These are phyloP conservation scores for Bullera alba DNA, from an alignment of 768 basidiomycete genomes.

Conservation along the genomic window DNA sequence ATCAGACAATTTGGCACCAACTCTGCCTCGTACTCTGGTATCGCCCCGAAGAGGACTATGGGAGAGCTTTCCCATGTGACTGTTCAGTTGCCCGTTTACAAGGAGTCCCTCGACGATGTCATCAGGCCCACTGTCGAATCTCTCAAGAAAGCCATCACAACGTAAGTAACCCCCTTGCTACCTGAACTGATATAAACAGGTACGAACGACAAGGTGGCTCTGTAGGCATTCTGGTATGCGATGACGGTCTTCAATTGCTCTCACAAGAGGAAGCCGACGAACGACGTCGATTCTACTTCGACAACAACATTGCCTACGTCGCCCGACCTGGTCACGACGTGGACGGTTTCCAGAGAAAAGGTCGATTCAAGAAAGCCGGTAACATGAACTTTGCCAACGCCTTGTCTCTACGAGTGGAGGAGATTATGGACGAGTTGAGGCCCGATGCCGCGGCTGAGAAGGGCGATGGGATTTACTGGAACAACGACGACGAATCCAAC, in stretches of 20 bases:
- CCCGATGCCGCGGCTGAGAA: constrained; percentile 49
- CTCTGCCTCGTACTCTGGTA: constrained; percentile 66
- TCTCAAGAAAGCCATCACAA: constrained; percentile 77
- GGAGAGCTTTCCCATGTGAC: constrained; percentile 37
- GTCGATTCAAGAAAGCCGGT: constrained; percentile 73
- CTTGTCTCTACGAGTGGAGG: constrained; percentile 60
- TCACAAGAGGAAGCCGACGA: constrained; percentile 58
- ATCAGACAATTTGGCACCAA: constrained; percentile 81
- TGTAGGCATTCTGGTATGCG: constrained; percentile 60
- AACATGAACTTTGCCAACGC: constrained; percentile 81
- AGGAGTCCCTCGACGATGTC: constrained; percentile 52
- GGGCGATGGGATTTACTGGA: constrained; percentile 45
- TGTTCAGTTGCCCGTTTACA: constrained; percentile 81
- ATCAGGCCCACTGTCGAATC: constrained; percentile 58
- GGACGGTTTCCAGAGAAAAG: constrained; percentile 71
- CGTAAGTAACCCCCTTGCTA: constrained; percentile 43
- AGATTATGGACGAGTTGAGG: constrained; percentile 50
- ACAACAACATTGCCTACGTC: constrained; percentile 69
- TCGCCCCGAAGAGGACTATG: constrained; percentile 30
- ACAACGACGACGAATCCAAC: constrained; percentile 60
- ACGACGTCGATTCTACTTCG: constrained; percentile 66
- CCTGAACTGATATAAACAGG: neutral
- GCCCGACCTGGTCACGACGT: constrained; percentile 67
- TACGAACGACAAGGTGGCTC: constrained; percentile 78
- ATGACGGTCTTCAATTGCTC: constrained; percentile 71